Evolutionary conservation across 768 basidiomycete genomes (phyloP), one percentile per base, ranked within the genome.

Genomic region (Tulasnella sp.): DNA sequence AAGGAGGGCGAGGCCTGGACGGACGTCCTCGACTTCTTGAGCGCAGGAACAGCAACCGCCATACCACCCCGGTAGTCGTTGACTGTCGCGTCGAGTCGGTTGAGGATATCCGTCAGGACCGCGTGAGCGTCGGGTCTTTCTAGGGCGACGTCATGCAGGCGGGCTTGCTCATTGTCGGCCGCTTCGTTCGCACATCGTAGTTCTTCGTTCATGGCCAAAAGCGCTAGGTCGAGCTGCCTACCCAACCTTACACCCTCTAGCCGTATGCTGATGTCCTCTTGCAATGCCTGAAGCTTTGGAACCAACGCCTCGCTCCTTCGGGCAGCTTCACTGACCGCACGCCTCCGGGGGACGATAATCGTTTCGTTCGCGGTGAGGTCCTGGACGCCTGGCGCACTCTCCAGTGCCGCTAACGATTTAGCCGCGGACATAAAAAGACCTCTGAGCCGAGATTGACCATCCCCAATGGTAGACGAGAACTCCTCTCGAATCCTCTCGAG

Each of bases 381-480:
- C 29, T 72, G 69, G 1, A 71, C 68, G 45, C 73, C 71, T 32
- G 80, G 75, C 8, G 69, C 62, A 30, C 73, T 65, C n/a, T 83
- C 80, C 74, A 90, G 80, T 23, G 70, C 71, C 19, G 75, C 75
- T 19, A 88, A 71, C 2, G 79, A 69, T 45, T 80, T 78, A 19
- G 77, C 81, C 45, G 83, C 74, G 4, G 76, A 72, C 17, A 80
- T 77, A 44, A 86, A 71, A 0, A 78, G 79, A 23, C 75, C 73
- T 11, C 74, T 69, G 62, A 80, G 72, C 29, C 68, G 66, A 58
- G 70, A 63, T 64, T 73, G 71, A 66, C 74, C 69, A 3, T 67
- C 59, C 47, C 72, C 63, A 50, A 70, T 66, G 49, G 73, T 64
- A 21, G 65, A 62, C 56, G 79, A 74, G 17, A 79, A 63, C 11